A percentile compares a stretch with the other conserved stretches of the same genome.
Evolutionary conservation across 2,329 filamentous ascomycete genomes (phyloP).

Genomic region (Exophiala bonariae): DNA sequence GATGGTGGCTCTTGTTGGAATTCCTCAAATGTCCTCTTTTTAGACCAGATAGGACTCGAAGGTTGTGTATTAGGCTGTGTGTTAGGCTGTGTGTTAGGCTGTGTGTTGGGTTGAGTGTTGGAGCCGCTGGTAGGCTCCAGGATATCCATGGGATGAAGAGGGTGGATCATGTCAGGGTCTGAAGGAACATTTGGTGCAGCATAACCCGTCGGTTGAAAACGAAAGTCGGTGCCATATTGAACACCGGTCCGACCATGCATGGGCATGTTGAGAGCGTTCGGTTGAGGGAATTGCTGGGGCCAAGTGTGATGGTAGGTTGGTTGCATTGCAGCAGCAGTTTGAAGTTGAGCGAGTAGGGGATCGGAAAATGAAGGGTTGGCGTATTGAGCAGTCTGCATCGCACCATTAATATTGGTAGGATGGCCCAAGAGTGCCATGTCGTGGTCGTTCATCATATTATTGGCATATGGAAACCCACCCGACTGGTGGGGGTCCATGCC

Average conservation of each 20-base stretch:
- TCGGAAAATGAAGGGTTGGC: slow-evolving; percentile 8
- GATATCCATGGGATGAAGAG: slow-evolving; percentile 14
- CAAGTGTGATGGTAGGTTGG: slow-evolving; percentile 18
- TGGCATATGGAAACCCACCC: slow-evolving; percentile 17
- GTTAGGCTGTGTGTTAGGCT: slow-evolving; percentile 21
- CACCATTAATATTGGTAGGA: slow-evolving; percentile 4
- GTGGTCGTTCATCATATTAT: slow-evolving; percentile 14
- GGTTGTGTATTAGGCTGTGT: slow-evolving; percentile 20
- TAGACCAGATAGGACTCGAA: slow-evolving; percentile 25
- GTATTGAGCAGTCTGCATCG: slow-evolving; percentile 14
- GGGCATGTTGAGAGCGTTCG: slow-evolving; percentile 9
- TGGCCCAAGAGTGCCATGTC: slow-evolving; percentile 14
- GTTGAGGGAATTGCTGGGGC: slow-evolving; percentile 20
- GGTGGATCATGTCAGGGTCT: slow-evolving; percentile 21
- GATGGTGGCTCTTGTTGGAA: slow-evolving; percentile 18
- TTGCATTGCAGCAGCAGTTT: slow-evolving; percentile 17
- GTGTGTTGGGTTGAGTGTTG: slow-evolving; percentile 22
- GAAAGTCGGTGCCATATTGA: slow-evolving; percentile 25
- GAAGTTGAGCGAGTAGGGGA: slow-evolving; percentile 14
- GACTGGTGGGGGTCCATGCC: slow-evolving; percentile 18
- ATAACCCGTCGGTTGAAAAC: slow-evolving; percentile 25
- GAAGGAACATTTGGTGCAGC: slow-evolving; percentile 22
- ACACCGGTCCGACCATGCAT: slow-evolving; percentile 14
- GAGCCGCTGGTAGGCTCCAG: slow-evolving; percentile 20
- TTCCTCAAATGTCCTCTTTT: slow-evolving; percentile 27